Evolutionary conservation across 306 rosid species (phyloP).

Genomic region (Fragaria iinumae): DNA sequence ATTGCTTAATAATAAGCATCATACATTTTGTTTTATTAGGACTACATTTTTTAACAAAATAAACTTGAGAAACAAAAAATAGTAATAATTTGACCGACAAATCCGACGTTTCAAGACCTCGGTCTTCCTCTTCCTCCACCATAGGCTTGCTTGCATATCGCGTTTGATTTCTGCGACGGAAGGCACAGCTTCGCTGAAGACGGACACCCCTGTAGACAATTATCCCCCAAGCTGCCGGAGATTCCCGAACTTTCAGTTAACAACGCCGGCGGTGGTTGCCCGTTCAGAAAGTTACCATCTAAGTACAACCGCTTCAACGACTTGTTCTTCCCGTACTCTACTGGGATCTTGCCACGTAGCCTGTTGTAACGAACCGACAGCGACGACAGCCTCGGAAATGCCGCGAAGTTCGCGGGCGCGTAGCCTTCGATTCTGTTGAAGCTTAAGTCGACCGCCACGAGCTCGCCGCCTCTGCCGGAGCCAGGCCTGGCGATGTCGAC

Average conservation of each 20-base stretch:
- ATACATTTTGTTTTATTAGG: conserved; percentile 17
- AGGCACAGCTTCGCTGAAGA: conserved; percentile 58
- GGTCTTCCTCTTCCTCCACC: conserved; percentile 48
- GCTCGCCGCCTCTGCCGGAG: conserved; percentile 25
- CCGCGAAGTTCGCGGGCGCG: conserved; percentile 58
- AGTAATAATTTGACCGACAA: conserved; percentile 30
- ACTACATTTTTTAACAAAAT: background rate
- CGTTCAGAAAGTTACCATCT: conserved; percentile 74
- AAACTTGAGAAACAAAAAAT: background rate
- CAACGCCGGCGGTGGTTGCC: conserved; percentile 71
- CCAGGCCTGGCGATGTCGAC: conserved; percentile 49
- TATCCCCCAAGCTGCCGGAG: conserved; percentile 84
- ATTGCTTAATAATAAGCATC: conserved; percentile 12
- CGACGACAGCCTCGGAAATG: conserved; percentile 54
- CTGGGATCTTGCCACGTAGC: conserved; percentile 73
- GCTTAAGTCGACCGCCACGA: conserved; percentile 79
- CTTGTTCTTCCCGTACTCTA: conserved; percentile 48
- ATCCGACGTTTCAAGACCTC: conserved; percentile 21
- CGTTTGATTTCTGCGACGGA: conserved; percentile 70
- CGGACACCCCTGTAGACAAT: conserved; percentile 79
- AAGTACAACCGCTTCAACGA: conserved; percentile 57
- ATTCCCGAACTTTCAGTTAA: conserved; percentile 35
- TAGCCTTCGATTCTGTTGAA: conserved; percentile 72
- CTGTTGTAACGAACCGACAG: conserved; percentile 69
- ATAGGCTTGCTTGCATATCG: conserved; percentile 63